A percentile compares a stretch with the other conserved stretches of the same genome.
These are phyloP conservation scores for Phlebopus sp. DNA, from an alignment of 1,284 basidiomycete genomes.

Conservation along the genomic window DNA sequence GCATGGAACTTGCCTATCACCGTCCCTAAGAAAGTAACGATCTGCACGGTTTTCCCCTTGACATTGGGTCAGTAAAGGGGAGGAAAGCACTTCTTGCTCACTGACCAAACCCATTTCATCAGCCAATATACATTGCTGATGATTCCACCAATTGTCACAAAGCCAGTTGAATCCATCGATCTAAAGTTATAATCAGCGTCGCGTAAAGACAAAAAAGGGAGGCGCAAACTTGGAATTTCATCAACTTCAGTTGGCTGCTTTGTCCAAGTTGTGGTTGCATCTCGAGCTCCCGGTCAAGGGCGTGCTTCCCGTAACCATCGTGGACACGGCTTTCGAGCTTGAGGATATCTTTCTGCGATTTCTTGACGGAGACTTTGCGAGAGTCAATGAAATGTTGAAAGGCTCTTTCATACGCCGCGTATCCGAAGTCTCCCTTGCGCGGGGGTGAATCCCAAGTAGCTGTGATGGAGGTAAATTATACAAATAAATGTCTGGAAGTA, in stretches of 20 bases:
- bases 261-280: constrained; percentile 66
- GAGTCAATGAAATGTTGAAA: constrained; percentile 66
- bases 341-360: constrained; percentile 38
- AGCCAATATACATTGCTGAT: constrained; percentile 89
- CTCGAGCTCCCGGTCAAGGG: constrained; percentile 44
- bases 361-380: constrained; percentile 59
- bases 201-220: neutral
- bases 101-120: constrained; percentile 95
- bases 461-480: constrained; percentile 28
- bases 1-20: constrained; percentile 61
- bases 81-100: neutral
- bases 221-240: constrained; percentile 75
- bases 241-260: constrained; percentile 57
- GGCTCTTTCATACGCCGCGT: constrained; percentile 63
- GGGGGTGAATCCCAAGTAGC: constrained; percentile 93
- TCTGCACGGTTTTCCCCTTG: constrained; percentile 92
- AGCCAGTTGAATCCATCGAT: constrained; percentile 94
- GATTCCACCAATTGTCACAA: constrained; percentile 84
- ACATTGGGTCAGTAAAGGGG: constrained; percentile 9
- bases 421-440: constrained; percentile 50
- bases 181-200: constrained; percentile 37
- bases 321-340: constrained; percentile 45
- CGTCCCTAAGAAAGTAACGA: constrained; percentile 82
- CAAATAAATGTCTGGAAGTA: neutral
- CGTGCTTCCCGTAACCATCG: constrained; percentile 45